Evolutionary conservation across 768 basidiomycete species (phyloP), one percentile per base, ranked within the genome.

Genomic region (Boletus fagicola): DNA sequence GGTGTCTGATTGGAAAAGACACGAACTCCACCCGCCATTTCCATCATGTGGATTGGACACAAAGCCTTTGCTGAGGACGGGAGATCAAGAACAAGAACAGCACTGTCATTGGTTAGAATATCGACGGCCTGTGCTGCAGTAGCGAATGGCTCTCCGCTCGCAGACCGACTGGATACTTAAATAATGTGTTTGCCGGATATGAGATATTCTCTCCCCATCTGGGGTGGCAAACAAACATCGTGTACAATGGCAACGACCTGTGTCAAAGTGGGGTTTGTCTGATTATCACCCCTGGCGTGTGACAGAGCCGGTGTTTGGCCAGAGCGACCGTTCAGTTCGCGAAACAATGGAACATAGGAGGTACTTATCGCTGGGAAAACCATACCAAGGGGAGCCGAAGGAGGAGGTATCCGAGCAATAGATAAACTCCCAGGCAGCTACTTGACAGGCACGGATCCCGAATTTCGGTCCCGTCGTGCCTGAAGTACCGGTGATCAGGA

Each of bases 391-490:
- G 7, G 35, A 24, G 49, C 18, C 5, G 36, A 31, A 38, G 28
- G 36, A 22, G 30, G n/a, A 7, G 33, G 15, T 4, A 12, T n/a
- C 51, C 47, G 24, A 22, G 20, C 2, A 26, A 45, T 5, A 28
- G 26, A 30, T 20, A 11, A 24, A 9, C 18, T 22, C 15, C 3
- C 52, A 26, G n/a, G 20, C 20, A 33, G 15, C 13, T 24, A 12
- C 30, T 33, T 38, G 36, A 52, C 26, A 48, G 24, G 4, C 18
- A 35, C 26, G 20, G 42, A 30, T 42, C 31, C 20, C n/a, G 7
- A 31, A 36, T 20, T 51, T 47, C 53, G 54, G 60, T 16, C 24
- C 59, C 54, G 54, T n/a, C 24, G 26, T 51, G 40, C 36, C 40
- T 45, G 16, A 54, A n/a, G 46, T 2, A 60, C 59, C 13, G 33